phyloP scores from a whole-genome alignment of 176 grass and related monocot genomes.

The Avena insularis region DNA sequence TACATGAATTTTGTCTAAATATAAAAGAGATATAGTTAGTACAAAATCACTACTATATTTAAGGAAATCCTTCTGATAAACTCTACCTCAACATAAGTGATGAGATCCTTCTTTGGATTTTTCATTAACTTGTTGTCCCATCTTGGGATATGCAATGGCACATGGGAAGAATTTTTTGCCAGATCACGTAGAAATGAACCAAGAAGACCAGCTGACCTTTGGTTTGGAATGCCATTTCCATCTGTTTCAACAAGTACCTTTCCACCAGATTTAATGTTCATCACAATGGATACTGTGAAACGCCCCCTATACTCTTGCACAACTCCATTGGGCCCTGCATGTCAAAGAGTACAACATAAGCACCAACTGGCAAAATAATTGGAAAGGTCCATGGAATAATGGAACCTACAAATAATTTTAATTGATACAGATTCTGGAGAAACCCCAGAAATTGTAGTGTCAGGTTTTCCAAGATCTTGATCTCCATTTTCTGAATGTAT shows the following conservation, averaged over 20 bases:
- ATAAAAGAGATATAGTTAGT: not conserved
- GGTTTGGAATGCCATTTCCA: not conserved
- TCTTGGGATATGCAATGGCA: not conserved
- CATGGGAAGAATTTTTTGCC: not conserved
- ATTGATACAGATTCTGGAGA: not conserved
- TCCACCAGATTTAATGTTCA: not conserved
- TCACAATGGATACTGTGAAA: not conserved
- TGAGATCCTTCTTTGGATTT: not conserved
- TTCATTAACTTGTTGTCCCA: not conserved
- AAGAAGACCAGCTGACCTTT: not conserved
- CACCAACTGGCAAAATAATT: not conserved
- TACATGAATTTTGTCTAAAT: not conserved
- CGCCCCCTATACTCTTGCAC: not conserved
- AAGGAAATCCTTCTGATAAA: not conserved
- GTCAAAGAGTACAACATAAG: not conserved
- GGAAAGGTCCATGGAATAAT: not conserved
- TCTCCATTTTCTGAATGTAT: not conserved
- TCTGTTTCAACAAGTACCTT: not conserved
- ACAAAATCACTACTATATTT: not conserved
- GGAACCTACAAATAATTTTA: not conserved
- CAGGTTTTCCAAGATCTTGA: not conserved
- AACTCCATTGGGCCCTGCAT: not conserved
- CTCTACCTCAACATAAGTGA: not conserved
- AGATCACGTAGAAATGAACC: not conserved
- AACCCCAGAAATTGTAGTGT: not conserved